These are phyloP conservation scores for Monilinia aucupariae DNA, from an alignment of 2,329 filamentous ascomycete genomes.

Conservation along the genomic window DNA sequence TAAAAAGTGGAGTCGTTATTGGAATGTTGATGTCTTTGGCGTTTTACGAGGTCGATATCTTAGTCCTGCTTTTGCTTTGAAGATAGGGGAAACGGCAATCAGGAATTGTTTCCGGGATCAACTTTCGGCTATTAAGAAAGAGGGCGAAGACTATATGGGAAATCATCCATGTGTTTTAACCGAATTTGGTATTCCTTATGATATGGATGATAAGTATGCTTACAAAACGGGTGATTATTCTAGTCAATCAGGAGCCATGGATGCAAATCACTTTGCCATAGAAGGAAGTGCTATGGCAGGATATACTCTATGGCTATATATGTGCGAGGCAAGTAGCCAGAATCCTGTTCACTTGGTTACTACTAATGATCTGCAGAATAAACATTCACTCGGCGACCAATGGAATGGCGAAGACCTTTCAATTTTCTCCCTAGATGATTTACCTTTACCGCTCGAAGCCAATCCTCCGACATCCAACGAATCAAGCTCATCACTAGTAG, in stretches of 20 bases:
- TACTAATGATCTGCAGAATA: conserved; percentile 53
- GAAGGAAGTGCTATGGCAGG: conserved; percentile 81
- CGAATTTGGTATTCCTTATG: conserved; percentile 96
- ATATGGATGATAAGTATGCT: conserved; percentile 95
- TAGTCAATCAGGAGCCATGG: conserved; percentile 85
- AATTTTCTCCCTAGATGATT: conserved; percentile 81
- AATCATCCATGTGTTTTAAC: conserved; percentile 84
- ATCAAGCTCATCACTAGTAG: conserved; percentile 44
- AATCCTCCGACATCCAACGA: conserved; percentile 43
- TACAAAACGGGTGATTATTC: conserved; percentile 95
- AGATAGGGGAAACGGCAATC: conserved; percentile 88
- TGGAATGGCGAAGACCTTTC: conserved; percentile 98
- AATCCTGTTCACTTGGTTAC: background rate
- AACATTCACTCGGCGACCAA: conserved; percentile 81
- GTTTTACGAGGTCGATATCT: conserved; percentile 84
- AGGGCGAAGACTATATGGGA: conserved; percentile 84
- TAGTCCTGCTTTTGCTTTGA: conserved; percentile 85
- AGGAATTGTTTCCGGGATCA: conserved; percentile 90
- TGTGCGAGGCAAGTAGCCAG: conserved; percentile 52
- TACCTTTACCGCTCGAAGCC: conserved; percentile 49
- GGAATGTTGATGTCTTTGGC: conserved; percentile 95
- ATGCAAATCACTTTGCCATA: conserved; percentile 90
- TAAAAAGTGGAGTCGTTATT: conserved; percentile 96
- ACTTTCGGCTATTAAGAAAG: conserved; percentile 72
- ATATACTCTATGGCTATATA: conserved; percentile 86